These are phyloP conservation scores for Claviceps sp. DNA, from an alignment of 2,329 filamentous ascomycete genomes.

Conservation along the genomic window DNA sequence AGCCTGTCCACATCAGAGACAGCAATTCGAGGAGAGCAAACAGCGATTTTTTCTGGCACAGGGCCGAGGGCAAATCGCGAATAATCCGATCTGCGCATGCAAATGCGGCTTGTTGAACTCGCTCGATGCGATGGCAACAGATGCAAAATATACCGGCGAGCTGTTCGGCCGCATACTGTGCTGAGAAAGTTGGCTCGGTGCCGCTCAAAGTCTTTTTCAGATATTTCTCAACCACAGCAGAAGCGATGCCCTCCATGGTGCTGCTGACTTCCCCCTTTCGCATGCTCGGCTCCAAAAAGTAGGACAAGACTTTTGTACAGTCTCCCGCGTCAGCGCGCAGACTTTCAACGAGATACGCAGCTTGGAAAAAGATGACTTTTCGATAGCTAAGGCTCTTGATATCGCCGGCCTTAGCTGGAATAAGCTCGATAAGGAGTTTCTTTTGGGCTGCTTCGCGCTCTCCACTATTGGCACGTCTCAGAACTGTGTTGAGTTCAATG, in stretches of 20 bases:
- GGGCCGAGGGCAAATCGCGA: constrained; percentile 67
- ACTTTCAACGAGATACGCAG: constrained; percentile 79
- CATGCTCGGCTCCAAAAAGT: constrained; percentile 90
- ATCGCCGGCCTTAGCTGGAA: constrained; percentile 65
- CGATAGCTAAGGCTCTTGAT: constrained; percentile 76
- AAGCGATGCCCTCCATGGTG: constrained; percentile 50
- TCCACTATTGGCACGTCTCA: constrained; percentile 72
- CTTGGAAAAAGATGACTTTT: constrained; percentile 83
- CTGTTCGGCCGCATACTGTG: constrained; percentile 79
- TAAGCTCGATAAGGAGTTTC: constrained; percentile 56
- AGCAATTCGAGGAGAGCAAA: constrained; percentile 88
- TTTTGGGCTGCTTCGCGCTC: constrained; percentile 73
- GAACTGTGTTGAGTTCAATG: constrained; percentile 87
- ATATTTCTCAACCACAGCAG: constrained; percentile 67
- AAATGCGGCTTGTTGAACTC: constrained; percentile 79
- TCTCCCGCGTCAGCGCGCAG: constrained; percentile 76
- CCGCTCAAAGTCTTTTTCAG: constrained; percentile 61
- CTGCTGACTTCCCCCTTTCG: constrained; percentile 48
- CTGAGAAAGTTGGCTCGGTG: constrained; percentile 66
- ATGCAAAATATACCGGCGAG: constrained; percentile 72
- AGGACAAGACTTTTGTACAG: constrained; percentile 77
- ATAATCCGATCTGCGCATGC: constrained; percentile 78
- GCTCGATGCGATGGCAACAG: constrained; percentile 86
- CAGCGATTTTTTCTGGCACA: constrained; percentile 80
- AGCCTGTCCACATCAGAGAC: constrained; percentile 90